Base-by-base conservation (phyloP, 78 protist species). In the Goniomonas avonlea region DNA sequence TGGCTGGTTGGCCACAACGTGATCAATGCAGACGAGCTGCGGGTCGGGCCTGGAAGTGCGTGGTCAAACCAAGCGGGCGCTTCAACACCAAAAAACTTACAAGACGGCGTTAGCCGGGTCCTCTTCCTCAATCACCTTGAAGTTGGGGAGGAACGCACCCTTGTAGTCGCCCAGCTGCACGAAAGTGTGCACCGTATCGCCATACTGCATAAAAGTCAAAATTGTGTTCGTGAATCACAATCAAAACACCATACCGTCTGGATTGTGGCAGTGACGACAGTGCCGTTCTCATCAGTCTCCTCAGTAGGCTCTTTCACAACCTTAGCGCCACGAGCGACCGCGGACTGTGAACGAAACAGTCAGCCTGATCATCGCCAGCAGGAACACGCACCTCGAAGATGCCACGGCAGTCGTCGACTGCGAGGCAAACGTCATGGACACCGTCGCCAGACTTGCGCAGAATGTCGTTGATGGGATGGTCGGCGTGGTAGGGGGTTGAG, bases 301-400 rank as follows among this genome's bases (percentile, higher is more conserved):
- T 73, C 85, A 21, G 53, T 39, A 34, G 96, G 96, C 59, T 50
- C 93, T 17, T 41, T 70, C 31, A 93, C 60, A 55, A 82, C 39
- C 80, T 73, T 74, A 37, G 92, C 96, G 18, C 96, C 96, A 11
- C 78, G n/a, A n/a, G n/a, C n/a, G n/a, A n/a, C n/a, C n/a, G n/a
- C n/a, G n/a, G n/a, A n/a, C n/a, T n/a, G 68, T 18, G 29, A n/a
- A n/a, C n/a, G n/a, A n/a, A n/a, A n/a, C n/a, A n/a, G n/a, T n/a
- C n/a, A n/a, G 8, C 50, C n/a, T 38, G 34, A 65, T 4, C 37
- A 13, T 15, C 41, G 5, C n/a, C 50, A 15, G 50, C 50, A 43
- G n/a, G 50, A 8, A 8, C 50, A 43, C 31, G 65, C 39, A 21
- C 39, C 5, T 83, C 39, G 85, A 76, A 92, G 61, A 85, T 65